A percentile compares a stretch with the other conserved stretches of the same genome.
Conservation (phyloP, 371 early-diverging fungal genomes). For the Mucor indicus region DNA sequence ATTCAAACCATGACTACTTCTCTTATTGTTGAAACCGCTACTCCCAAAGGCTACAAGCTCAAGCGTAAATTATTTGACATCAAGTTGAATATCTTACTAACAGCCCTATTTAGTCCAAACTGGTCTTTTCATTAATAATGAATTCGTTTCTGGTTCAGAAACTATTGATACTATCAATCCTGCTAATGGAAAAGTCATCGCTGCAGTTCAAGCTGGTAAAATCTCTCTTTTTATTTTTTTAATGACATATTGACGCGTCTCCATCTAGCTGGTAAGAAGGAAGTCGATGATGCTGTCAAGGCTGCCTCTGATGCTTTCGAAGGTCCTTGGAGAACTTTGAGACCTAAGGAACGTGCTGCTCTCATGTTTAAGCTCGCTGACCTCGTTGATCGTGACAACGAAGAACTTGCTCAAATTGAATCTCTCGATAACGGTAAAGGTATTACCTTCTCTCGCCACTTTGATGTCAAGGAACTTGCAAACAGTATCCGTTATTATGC, state of each 20-base stretch:
- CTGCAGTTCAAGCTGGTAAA: slow-evolving; percentile 44
- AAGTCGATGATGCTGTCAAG: slow-evolving; percentile 48
- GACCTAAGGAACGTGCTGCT: slow-evolving; percentile 30
- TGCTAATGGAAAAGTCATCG: slow-evolving; percentile 42
- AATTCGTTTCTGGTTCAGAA: slow-evolving; percentile 43
- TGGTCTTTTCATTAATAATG: slow-evolving; percentile 55
- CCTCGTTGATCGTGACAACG: slow-evolving; percentile 38
- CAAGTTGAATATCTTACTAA: too few species aligned
- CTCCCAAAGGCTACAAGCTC: slow-evolving; percentile 36
- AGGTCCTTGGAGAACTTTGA: slow-evolving; percentile 37
- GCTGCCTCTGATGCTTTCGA: slow-evolving; percentile 48
- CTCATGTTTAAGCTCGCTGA: slow-evolving; percentile 50
- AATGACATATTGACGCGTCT: too few species aligned
- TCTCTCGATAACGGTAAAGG: slow-evolving; percentile 51
- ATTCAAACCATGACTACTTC: slow-evolving; percentile 20
- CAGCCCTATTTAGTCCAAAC: slow-evolving; percentile 42
- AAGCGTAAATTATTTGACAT: slow-evolving; percentile 32
- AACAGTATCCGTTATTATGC: slow-evolving; percentile 74
- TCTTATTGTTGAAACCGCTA: slow-evolving; percentile 25
- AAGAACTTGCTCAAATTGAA: slow-evolving; percentile 42
- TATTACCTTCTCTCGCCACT: slow-evolving; percentile 35
- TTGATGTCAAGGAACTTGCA: slow-evolving; percentile 57
- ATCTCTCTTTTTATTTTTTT: background rate
- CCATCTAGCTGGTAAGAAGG: slow-evolving; percentile 36
- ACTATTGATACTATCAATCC: slow-evolving; percentile 51